Conservation (phyloP, 140 eudicot species). For the Eryngium alpinum region DNA sequence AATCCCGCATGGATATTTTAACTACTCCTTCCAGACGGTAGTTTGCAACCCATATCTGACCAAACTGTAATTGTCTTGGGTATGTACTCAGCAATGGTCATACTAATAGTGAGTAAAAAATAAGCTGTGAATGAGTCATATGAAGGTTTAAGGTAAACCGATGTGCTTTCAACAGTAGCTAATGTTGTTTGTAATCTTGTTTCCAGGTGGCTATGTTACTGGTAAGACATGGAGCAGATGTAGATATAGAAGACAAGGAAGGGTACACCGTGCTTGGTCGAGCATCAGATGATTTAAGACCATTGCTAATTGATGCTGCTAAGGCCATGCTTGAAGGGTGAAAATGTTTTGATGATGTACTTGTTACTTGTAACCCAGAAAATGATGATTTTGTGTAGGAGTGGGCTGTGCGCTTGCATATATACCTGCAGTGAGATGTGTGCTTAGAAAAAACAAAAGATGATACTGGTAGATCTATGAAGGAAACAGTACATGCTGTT, state of each 20-base stretch:
- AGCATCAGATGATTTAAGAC: constrained; percentile 65
- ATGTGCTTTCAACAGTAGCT: neutral
- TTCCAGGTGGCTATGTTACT: constrained; percentile 68
- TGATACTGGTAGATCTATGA: neutral
- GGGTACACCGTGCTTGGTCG: constrained; percentile 91
- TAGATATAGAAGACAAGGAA: constrained; percentile 86
- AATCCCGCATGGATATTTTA: too few species aligned
- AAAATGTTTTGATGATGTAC: neutral
- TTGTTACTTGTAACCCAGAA: neutral
- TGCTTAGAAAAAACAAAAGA: neutral
- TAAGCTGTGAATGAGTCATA: neutral
- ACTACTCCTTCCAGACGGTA: neutral
- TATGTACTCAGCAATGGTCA: neutral
- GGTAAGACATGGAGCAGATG: constrained; percentile 92
- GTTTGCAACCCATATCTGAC: neutral
- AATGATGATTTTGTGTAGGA: neutral
- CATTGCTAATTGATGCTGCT: constrained; percentile 65
- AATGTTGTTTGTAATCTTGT: neutral
- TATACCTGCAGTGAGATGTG: neutral
- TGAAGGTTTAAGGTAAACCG: neutral
- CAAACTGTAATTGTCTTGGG: neutral
- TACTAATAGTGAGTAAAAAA: neutral
- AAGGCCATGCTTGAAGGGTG: constrained; percentile 80
- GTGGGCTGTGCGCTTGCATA: neutral
- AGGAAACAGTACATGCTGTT: too few species aligned